A percentile compares a stretch with the other conserved stretches of the same genome.
Evolutionary conservation across 352 stramenopile genomes (phyloP).

Genomic region (Thraustotheca clavata): DNA sequence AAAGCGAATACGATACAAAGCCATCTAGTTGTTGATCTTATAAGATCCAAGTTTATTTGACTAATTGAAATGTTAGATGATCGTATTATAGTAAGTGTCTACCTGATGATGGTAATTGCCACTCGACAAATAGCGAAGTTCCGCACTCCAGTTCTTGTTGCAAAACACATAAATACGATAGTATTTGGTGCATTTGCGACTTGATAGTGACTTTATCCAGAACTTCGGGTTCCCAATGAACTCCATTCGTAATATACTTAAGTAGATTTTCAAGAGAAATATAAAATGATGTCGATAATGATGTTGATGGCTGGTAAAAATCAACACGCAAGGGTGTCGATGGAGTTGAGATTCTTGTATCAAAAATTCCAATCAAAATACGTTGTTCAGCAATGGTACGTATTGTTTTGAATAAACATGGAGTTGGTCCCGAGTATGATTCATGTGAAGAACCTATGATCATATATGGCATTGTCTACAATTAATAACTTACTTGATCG

Average conservation of each 20-base stretch:
- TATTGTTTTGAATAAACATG: constrained; percentile 19
- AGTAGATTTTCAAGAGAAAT: neutral
- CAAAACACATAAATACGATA: constrained; percentile 7
- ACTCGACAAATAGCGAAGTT: neutral
- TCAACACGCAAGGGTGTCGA: neutral
- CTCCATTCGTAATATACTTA: neutral
- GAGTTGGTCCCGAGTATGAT: neutral
- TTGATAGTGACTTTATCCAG: neutral
- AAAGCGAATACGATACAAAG: constrained; percentile 8
- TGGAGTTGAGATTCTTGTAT: neutral
- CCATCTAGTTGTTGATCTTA: neutral
- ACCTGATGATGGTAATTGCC: too few relatives aligned
- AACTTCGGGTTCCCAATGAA: neutral
- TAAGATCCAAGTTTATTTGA: neutral
- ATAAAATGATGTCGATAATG: neutral
- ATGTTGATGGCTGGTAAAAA: constrained; percentile 18
- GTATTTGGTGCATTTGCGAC: neutral
- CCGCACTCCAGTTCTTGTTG: constrained; percentile 13
- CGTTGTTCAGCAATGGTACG: neutral
- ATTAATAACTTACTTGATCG: neutral
- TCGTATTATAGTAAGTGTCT: too few relatives aligned
- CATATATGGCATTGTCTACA: neutral
- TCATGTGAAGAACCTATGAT: neutral
- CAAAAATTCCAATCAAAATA: neutral
- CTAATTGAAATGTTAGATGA: too few relatives aligned